These are phyloP conservation scores for Chlorella sp. DNA, from an alignment of 139 green algal genomes.

Conservation along the genomic window DNA sequence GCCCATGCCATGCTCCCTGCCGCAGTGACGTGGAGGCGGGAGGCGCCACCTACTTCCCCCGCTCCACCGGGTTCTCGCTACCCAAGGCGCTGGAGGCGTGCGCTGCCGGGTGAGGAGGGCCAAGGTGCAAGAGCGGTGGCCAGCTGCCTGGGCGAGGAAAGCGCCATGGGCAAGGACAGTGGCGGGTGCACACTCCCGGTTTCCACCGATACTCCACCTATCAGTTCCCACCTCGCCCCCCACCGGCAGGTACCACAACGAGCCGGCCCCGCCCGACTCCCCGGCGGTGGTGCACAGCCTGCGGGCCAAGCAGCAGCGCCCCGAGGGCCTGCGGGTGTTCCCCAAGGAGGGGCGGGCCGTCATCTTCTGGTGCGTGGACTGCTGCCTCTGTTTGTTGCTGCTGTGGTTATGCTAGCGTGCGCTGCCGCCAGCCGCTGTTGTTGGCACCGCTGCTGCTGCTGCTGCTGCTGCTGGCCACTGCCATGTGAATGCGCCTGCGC, in stretches of 20 bases:
- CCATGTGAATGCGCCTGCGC: background rate
- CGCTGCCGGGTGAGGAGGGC: background rate
- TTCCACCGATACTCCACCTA: too few species aligned
- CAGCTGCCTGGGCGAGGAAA: too few species aligned
- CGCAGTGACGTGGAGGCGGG: constrained; percentile 30
- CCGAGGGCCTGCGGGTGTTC: constrained; percentile 46
- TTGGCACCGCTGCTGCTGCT: too few species aligned
- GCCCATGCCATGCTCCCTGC: too few species aligned
- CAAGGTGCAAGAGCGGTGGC: too few species aligned
- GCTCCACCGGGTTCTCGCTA: constrained; percentile 7
- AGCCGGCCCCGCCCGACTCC: background rate
- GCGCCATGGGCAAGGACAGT: too few species aligned
- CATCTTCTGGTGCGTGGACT: constrained; percentile 63
- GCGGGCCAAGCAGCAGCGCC: background rate
- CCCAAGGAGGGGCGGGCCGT: constrained; percentile 60
- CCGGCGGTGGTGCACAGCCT: constrained; percentile 3
- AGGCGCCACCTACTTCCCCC: constrained; percentile 52
- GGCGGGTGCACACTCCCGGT: too few species aligned
- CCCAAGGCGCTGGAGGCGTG: constrained; percentile 13
- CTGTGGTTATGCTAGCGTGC: too few species aligned
- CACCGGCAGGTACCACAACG: background rate
- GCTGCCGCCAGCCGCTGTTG: too few species aligned
- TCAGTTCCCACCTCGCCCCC: too few species aligned
- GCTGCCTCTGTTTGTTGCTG: background rate
- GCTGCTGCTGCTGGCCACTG: background rate